Percentiles rank a stretch among this genome's conserved stretches.
These are phyloP conservation scores for Pseudoneurospora amorphoporcata DNA, from an alignment of 495 filamentous ascomycete species.

Conservation along the genomic window DNA sequence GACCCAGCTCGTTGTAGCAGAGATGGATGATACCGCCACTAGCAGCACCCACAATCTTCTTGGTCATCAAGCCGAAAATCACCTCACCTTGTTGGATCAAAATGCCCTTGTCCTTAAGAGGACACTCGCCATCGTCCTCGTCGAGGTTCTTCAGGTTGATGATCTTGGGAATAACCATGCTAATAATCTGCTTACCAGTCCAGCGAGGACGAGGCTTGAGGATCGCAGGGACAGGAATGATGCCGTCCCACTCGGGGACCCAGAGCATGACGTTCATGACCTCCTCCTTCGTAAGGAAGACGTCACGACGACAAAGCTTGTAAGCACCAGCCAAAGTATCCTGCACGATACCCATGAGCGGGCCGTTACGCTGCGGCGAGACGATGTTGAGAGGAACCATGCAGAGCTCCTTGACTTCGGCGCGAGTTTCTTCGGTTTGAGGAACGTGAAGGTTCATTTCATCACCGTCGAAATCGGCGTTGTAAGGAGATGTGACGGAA, in stretches of 20 bases:
- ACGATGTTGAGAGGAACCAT: slow-evolving; percentile 97
- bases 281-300: slow-evolving; percentile 78
- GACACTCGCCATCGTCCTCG: slow-evolving; percentile 45
- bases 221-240: slow-evolving; percentile 85
- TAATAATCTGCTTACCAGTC: slow-evolving; percentile 98
- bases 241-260: slow-evolving; percentile 95
- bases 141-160: slow-evolving; percentile 65
- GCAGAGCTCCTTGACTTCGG: slow-evolving; percentile 85
- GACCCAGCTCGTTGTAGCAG: slow-evolving; percentile 89
- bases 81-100: slow-evolving; percentile 80
- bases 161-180: slow-evolving; percentile 78
- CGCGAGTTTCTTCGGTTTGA: slow-evolving; percentile 92
- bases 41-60: slow-evolving; percentile 87
- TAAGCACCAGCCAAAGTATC: slow-evolving; percentile 94
- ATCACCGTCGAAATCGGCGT: slow-evolving; percentile 98
- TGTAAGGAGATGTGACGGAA: slow-evolving; percentile 96
- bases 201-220: slow-evolving; percentile 83
- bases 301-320: slow-evolving; percentile 88
- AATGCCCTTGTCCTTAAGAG: slow-evolving; percentile 68
- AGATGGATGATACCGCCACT: slow-evolving; percentile 86
- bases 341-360: slow-evolving; percentile 99
- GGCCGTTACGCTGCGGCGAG: slow-evolving; percentile 91
- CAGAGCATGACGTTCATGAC: slow-evolving; percentile 94
- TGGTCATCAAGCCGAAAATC: slow-evolving; percentile 79
- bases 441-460: slow-evolving; percentile 99